These are phyloP conservation scores for Syzygium syzygioides DNA, from an alignment of 441 rosid species.

Conservation along the genomic window DNA sequence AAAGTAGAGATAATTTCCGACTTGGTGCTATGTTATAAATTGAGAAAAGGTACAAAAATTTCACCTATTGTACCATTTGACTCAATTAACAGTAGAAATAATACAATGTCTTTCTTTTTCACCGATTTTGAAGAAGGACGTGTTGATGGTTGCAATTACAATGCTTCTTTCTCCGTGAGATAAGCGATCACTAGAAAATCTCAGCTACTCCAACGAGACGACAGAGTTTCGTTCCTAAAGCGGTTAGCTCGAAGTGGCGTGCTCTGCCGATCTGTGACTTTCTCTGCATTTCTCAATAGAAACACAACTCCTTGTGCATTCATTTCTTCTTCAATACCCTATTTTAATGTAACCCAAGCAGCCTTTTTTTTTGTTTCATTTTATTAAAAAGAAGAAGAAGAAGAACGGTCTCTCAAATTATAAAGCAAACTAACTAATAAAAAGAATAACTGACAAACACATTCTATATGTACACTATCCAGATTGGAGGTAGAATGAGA, in stretches of 20 bases:
- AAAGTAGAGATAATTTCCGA: background rate
- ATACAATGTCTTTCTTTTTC: no score
- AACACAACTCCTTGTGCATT: background rate
- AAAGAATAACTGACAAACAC: background rate
- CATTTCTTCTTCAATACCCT: background rate
- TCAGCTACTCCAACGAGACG: background rate
- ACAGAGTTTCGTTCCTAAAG: accelerated
- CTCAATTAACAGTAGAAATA: accelerated
- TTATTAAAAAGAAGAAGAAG: background rate
- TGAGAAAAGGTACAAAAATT: background rate
- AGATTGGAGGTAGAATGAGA: background rate
- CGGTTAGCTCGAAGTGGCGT: background rate
- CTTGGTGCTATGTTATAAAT: background rate
- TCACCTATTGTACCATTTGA: background rate
- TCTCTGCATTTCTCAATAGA: background rate
- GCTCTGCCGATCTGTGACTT: background rate
- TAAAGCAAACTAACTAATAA: background rate
- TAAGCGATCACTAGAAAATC: background rate
- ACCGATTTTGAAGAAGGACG: background rate
- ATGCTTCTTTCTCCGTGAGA: background rate
- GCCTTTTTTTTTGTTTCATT: no score
- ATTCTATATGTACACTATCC: background rate
- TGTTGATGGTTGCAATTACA: background rate
- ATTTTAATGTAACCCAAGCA: background rate
- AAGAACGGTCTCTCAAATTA: background rate